phyloP scores from a whole-genome alignment of 345 rosid genomes.

The Rhizophora mangle region DNA sequence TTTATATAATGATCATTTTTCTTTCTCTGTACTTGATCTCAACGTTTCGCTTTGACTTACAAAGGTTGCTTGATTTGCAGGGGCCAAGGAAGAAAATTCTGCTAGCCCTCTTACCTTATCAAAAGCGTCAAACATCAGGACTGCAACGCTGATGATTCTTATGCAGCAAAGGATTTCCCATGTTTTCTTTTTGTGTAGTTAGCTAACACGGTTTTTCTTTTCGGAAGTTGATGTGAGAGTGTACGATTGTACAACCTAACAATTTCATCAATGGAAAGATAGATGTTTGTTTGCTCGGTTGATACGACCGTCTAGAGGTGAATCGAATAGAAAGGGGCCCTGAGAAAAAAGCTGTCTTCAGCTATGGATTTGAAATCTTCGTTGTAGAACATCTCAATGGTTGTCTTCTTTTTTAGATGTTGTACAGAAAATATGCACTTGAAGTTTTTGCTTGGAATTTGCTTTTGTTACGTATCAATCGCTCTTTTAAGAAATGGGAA shows the following conservation, averaged over 20 bases:
- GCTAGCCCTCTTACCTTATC: conserved; percentile 36
- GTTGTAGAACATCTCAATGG: conserved; percentile 1
- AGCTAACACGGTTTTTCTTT: not conserved
- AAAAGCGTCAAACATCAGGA: conserved; percentile 11
- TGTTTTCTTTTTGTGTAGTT: not conserved
- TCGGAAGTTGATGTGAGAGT: not conserved
- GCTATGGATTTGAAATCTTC: not conserved
- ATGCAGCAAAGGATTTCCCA: not conserved
- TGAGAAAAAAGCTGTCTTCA: no score
- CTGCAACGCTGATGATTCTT: not conserved
- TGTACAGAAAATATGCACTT: no score
- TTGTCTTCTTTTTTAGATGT: not conserved
- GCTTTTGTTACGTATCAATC: no score
- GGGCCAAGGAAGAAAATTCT: conserved; percentile 68
- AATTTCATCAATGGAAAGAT: not conserved
- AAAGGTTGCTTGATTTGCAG: conserved; percentile 28
- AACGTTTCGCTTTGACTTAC: not conserved
- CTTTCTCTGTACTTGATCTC: not conserved
- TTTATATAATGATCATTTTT: not conserved
- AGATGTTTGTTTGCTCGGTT: no score
- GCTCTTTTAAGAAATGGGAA: no score
- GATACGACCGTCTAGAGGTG: no score
- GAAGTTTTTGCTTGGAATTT: no score
- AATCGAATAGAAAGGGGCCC: no score
- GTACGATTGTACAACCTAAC: not conserved